phyloP scores from a whole-genome alignment of 2,329 filamentous ascomycete genomes.

The Passalora sequoiae region DNA sequence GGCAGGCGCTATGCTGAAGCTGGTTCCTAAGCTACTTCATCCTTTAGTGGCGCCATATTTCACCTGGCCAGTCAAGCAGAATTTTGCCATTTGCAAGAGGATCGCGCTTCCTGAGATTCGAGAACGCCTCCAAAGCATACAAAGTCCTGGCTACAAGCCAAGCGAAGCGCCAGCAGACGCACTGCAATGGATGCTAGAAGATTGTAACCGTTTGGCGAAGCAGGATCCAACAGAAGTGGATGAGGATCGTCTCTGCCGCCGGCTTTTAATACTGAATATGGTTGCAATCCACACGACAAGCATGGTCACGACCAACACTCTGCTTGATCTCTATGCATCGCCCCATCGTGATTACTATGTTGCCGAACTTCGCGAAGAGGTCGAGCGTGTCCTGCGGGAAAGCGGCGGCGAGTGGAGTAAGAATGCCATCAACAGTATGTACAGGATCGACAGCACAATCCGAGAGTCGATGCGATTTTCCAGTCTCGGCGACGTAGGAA shows the following conservation, averaged over 20 bases:
- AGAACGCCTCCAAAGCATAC: too few relatives aligned
- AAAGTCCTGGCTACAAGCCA: too few relatives aligned
- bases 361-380: constrained; percentile 25
- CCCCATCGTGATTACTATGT: constrained; percentile 16
- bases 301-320: constrained; percentile 23
- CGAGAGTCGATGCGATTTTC: constrained; percentile 27
- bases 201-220: not conserved
- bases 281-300: constrained; percentile 26
- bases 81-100: too few relatives aligned
- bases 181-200: too few relatives aligned
- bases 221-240: too few relatives aligned
- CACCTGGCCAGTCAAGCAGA: too few relatives aligned
- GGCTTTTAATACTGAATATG: not conserved
- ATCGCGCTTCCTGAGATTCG: too few relatives aligned
- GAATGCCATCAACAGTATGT: constrained; percentile 22
- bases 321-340: constrained; percentile 23
- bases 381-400: constrained; percentile 14
- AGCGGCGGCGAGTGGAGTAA: constrained; percentile 22
- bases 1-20: too few relatives aligned
- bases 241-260: too few relatives aligned
- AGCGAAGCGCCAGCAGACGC: too few relatives aligned
- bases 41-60: too few relatives aligned
- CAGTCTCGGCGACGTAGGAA: constrained; percentile 16
- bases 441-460: constrained; percentile 26
- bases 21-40: too few relatives aligned